These are phyloP conservation scores for Wickerhamomyces alni DNA, from an alignment of 805 yeast species.

Conservation along the genomic window DNA sequence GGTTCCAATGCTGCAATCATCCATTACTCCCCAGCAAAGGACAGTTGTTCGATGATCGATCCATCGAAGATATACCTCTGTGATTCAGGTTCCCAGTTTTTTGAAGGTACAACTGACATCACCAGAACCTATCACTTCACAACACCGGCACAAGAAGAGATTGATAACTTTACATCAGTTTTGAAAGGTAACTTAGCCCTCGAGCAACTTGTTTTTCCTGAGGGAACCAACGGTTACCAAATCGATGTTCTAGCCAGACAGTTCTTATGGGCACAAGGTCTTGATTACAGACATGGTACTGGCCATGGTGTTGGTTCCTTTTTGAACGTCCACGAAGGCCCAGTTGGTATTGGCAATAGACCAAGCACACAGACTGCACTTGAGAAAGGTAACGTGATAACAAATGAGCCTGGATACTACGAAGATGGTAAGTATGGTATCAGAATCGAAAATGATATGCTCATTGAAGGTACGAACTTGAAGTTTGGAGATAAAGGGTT, in stretches of 20 bases:
- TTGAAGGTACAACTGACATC: conserved; percentile 95
- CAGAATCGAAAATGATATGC: conserved; percentile 80
- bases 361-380: conserved; percentile 45
- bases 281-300: conserved; percentile 90
- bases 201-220: conserved; percentile 74
- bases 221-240: conserved; percentile 65
- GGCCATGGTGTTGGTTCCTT: conserved; percentile 97
- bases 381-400: conserved; percentile 64
- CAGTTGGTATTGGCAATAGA: conserved; percentile 69
- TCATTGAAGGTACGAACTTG: conserved; percentile 38
- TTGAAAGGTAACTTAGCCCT: conserved; percentile 88
- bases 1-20: conserved; percentile 74
- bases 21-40: conserved; percentile 67
- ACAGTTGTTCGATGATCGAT: conserved; percentile 53
- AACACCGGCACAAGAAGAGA: conserved; percentile 50
- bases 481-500: conserved; percentile 53
- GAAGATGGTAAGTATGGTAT: conserved; percentile 87
- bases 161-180: conserved; percentile 72
- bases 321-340: conserved; percentile 92
- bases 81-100: conserved; percentile 89
- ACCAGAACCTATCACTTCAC: conserved; percentile 79
- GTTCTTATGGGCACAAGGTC: conserved; percentile 73
- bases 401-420: conserved; percentile 95
- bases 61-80: conserved; percentile 64
- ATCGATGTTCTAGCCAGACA: conserved; percentile 83